A percentile compares a stretch with the other conserved stretches of the same genome.
Evolutionary conservation across 768 basidiomycete genomes (phyloP).

Genomic region (Paxillus ammoniavirescens): DNA sequence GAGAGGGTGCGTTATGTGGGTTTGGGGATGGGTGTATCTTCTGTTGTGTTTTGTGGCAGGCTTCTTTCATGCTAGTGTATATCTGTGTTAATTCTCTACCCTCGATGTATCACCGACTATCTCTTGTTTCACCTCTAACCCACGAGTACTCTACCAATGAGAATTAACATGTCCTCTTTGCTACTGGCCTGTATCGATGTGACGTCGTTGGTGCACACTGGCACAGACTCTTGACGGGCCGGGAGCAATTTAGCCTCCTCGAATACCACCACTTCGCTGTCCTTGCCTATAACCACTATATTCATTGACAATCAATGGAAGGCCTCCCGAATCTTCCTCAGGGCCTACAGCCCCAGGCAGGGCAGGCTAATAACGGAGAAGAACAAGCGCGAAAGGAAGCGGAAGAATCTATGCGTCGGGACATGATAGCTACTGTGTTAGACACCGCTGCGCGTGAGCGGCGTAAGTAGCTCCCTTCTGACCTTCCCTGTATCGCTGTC

Average conservation of each 20-base stretch:
- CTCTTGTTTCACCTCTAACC: background rate
- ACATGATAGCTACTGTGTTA: slow-evolving; percentile 75
- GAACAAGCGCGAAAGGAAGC: slow-evolving; percentile 55
- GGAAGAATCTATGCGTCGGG: slow-evolving; percentile 75
- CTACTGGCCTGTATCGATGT: background rate
- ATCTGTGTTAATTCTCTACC: background rate
- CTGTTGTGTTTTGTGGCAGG: background rate
- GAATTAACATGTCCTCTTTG: background rate
- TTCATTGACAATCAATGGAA: slow-evolving; percentile 19
- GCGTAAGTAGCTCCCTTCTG: slow-evolving; percentile 41
- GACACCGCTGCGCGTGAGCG: slow-evolving; percentile 79
- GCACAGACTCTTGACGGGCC: background rate
- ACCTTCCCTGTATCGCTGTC: background rate
- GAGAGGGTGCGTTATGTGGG: background rate
- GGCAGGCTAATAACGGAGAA: slow-evolving; percentile 48
- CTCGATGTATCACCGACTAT: background rate
- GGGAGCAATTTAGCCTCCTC: background rate
- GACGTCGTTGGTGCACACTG: background rate
- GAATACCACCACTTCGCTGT: background rate
- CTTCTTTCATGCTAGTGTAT: background rate
- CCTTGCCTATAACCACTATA: background rate
- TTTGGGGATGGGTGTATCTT: background rate
- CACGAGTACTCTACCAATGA: background rate
- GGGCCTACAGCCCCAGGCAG: slow-evolving; percentile 30
- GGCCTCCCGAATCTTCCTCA: slow-evolving; percentile 23